phyloP scores from a whole-genome alignment of 768 basidiomycete genomes.

The Boletus subcaerulescens region DNA sequence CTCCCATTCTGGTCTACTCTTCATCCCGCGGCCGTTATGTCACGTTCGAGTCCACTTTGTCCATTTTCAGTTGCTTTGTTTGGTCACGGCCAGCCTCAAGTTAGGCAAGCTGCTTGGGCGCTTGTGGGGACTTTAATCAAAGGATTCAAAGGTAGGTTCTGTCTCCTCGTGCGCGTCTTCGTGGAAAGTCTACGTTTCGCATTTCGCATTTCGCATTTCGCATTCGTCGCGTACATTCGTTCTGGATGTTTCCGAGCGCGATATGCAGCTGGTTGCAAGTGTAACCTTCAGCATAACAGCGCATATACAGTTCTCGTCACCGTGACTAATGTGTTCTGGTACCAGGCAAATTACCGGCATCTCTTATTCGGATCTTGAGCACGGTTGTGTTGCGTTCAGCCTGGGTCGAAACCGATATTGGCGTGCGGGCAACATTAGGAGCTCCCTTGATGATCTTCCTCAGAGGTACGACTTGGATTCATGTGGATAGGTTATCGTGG shows the following conservation, averaged over 20 bases:
- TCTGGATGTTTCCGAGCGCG: background rate
- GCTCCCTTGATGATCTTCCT: slow-evolving; percentile 69
- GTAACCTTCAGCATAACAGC: background rate
- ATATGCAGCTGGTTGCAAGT: background rate
- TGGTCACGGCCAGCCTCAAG: slow-evolving; percentile 65
- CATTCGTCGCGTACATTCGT: background rate
- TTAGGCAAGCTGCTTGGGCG: slow-evolving; percentile 73
- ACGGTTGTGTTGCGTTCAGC: slow-evolving; percentile 61
- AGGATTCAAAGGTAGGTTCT: slow-evolving; percentile 42
- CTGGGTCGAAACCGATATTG: slow-evolving; percentile 67
- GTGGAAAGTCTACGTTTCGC: background rate
- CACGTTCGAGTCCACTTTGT: slow-evolving; percentile 14
- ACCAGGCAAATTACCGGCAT: slow-evolving; percentile 24
- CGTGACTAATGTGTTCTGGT: slow-evolving; percentile 4
- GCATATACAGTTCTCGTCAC: slow-evolving; percentile 1
- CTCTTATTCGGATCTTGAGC: slow-evolving; percentile 48
- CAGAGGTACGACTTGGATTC: slow-evolving; percentile 45
- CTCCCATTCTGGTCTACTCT: slow-evolving; percentile 60
- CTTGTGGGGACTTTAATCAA: slow-evolving; percentile 43
- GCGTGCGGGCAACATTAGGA: slow-evolving; percentile 69
- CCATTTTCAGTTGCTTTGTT: slow-evolving; percentile 28
- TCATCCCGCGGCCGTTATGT: slow-evolving; percentile 46
- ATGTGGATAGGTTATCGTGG: background rate
- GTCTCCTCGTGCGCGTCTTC: background rate
- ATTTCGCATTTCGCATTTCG: background rate